These are phyloP conservation scores for Echinosophora koreensis DNA, from an alignment of 306 rosid species.

Conservation along the genomic window DNA sequence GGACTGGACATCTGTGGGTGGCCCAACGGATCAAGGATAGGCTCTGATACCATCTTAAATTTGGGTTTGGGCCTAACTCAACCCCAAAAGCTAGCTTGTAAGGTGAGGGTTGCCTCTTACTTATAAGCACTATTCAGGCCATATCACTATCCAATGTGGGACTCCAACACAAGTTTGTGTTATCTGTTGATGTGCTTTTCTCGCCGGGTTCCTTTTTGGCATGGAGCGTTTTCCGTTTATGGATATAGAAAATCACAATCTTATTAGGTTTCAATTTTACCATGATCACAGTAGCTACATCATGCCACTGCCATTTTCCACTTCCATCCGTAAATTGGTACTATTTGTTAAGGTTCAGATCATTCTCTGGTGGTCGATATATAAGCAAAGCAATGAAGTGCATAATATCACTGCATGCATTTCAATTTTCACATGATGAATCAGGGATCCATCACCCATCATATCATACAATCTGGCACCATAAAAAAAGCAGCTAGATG, in stretches of 20 bases:
- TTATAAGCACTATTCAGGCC: too few relatives aligned
- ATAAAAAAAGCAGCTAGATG: background rate
- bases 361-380: conserved; percentile 3
- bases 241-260: background rate
- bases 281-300: conserved; percentile 19
- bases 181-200: conserved; percentile 23
- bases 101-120: too few relatives aligned
- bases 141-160: too few relatives aligned
- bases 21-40: too few relatives aligned
- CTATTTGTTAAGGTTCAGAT: background rate
- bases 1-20: too few relatives aligned
- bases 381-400: background rate
- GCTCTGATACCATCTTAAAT: too few relatives aligned
- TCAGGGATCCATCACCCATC: conserved; percentile 51
- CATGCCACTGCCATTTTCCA: conserved; percentile 10
- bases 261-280: background rate
- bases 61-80: too few relatives aligned
- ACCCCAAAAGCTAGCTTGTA: too few relatives aligned
- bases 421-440: conserved; percentile 29
- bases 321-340: conserved; percentile 17
- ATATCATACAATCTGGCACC: conserved; percentile 40
- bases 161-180: too few relatives aligned
- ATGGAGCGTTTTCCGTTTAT: background rate
- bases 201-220: background rate
- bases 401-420: background rate